Evolutionary conservation across 2,329 filamentous ascomycete species (phyloP).

Genomic region (Fusarium protoensiforme): DNA sequence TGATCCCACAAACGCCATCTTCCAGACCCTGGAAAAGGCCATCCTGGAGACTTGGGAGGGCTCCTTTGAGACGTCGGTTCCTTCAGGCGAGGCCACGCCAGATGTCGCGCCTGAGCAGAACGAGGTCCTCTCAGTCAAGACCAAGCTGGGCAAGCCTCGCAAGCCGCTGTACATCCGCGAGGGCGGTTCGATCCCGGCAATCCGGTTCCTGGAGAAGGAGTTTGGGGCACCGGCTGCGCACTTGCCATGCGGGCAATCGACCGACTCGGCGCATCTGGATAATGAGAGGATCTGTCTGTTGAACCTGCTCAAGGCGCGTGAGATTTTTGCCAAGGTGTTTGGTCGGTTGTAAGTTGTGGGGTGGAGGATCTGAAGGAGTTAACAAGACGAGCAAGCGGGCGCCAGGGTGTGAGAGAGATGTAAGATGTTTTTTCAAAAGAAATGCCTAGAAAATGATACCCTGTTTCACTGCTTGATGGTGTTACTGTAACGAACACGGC

Average conservation of each 20-base stretch:
- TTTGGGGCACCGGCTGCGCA: slow-evolving; percentile 92
- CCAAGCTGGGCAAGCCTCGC: slow-evolving; percentile 49
- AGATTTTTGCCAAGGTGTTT: slow-evolving; percentile 92
- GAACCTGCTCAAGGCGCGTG: slow-evolving; percentile 90
- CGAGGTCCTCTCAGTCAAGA: slow-evolving; percentile 31
- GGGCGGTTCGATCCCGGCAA: slow-evolving; percentile 93
- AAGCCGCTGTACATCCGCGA: slow-evolving; percentile 94
- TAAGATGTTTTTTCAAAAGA: slow-evolving; percentile 1
- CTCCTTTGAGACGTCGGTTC: slow-evolving; percentile 48
- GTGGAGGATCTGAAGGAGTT: slow-evolving; percentile 4
- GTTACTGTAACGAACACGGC: background rate
- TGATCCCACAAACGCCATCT: slow-evolving; percentile 90
- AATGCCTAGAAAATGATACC: slow-evolving; percentile 30
- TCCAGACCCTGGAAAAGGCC: slow-evolving; percentile 86
- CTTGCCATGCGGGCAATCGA: slow-evolving; percentile 93
- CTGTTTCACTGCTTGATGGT: slow-evolving; percentile 1
- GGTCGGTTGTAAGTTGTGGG: slow-evolving; percentile 61
- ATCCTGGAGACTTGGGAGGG: slow-evolving; percentile 87
- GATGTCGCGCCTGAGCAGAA: slow-evolving; percentile 16
- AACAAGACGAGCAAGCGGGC: background rate
- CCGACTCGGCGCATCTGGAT: slow-evolving; percentile 91
- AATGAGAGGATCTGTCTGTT: slow-evolving; percentile 91
- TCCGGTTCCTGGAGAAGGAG: slow-evolving; percentile 93
- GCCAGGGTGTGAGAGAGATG: background rate
- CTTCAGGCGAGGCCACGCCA: slow-evolving; percentile 23